Conservation (phyloP, 805 yeast genomes). For the Cyberlindnera xishuangbannaensis region DNA sequence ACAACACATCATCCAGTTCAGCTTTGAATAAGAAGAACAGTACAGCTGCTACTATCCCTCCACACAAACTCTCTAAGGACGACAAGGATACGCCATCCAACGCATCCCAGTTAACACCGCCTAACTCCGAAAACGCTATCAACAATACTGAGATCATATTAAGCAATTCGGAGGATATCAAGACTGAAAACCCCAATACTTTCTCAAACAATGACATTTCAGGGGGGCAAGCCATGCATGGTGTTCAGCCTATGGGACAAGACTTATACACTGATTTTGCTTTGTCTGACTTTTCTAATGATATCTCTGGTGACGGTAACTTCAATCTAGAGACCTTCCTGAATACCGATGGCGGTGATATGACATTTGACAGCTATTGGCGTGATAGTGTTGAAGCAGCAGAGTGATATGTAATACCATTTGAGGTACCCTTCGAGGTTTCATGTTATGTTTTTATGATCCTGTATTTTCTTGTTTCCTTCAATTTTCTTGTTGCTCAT, state of each 20-base stretch:
- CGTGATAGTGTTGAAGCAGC: slow-evolving; percentile 38
- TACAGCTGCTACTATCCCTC: slow-evolving; percentile 4
- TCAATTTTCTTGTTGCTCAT: too few species aligned
- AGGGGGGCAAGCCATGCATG: slow-evolving; percentile 12
- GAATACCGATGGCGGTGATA: slow-evolving; percentile 33
- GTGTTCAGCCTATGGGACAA: slow-evolving; percentile 21
- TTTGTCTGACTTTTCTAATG: slow-evolving; percentile 27
- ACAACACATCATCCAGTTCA: slow-evolving; percentile 1
- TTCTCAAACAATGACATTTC: slow-evolving; percentile 7
- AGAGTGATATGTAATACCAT: slow-evolving; percentile 20
- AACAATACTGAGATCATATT: slow-evolving; percentile 8
- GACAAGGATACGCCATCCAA: slow-evolving; percentile 18
- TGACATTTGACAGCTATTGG: slow-evolving; percentile 34
- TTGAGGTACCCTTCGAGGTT: too few species aligned
- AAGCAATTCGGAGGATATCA: slow-evolving; percentile 8
- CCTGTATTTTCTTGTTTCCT: slow-evolving; percentile 1
- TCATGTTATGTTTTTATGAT: background rate
- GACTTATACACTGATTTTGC: slow-evolving; percentile 31
- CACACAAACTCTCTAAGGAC: slow-evolving; percentile 12
- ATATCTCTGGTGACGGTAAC: slow-evolving; percentile 30
- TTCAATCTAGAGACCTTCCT: slow-evolving; percentile 41
- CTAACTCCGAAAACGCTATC: slow-evolving; percentile 25
- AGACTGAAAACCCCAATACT: slow-evolving; percentile 1
- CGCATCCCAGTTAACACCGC: slow-evolving; percentile 24
- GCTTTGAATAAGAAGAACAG: slow-evolving; percentile 2